Conservation (phyloP, 2,329 filamentous ascomycete species). For the Botryotinia calthae region DNA sequence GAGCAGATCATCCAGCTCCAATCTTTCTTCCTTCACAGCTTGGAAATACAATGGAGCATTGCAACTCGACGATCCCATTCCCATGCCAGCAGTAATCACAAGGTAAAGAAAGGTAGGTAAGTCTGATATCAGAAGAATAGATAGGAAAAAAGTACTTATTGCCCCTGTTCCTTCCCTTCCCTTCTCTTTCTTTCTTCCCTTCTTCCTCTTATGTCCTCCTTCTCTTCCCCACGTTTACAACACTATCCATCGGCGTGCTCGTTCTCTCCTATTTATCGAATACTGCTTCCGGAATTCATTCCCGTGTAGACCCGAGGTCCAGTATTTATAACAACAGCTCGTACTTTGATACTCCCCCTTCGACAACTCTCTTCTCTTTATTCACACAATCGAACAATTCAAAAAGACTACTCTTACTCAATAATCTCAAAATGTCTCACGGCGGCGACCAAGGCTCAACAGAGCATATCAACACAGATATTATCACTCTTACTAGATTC, state of each 20-base stretch:
- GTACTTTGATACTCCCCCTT: neutral
- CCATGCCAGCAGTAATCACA: neutral
- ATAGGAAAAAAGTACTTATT: conserved; percentile 8
- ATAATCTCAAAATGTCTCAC: conserved; percentile 30
- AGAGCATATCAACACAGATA: conserved; percentile 92
- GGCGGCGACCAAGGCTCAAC: conserved; percentile 42
- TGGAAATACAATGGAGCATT: conserved; percentile 6
- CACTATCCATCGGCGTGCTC: neutral
- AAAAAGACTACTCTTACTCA: conserved; percentile 6
- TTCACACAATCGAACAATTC: conserved; percentile 1
- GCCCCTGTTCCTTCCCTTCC: neutral
- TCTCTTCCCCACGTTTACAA: neutral
- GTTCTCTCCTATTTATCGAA: conserved; percentile 3
- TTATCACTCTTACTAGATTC: conserved; percentile 92
- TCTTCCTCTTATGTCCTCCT: neutral
- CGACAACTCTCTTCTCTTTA: neutral
- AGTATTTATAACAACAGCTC: conserved; percentile 21
- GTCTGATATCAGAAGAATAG: conserved; percentile 15
- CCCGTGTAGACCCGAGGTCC: conserved; percentile 36
- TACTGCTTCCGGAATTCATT: conserved; percentile 22
- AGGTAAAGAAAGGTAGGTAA: neutral
- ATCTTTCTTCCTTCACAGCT: neutral
- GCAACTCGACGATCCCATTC: neutral
- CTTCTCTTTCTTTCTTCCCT: neutral
- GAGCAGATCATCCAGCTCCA: neutral